A percentile compares a stretch with the other conserved stretches of the same genome.
phyloP scores from a whole-genome alignment of 1,139 yeast genomes.

The Suhomyces maxii region DNA sequence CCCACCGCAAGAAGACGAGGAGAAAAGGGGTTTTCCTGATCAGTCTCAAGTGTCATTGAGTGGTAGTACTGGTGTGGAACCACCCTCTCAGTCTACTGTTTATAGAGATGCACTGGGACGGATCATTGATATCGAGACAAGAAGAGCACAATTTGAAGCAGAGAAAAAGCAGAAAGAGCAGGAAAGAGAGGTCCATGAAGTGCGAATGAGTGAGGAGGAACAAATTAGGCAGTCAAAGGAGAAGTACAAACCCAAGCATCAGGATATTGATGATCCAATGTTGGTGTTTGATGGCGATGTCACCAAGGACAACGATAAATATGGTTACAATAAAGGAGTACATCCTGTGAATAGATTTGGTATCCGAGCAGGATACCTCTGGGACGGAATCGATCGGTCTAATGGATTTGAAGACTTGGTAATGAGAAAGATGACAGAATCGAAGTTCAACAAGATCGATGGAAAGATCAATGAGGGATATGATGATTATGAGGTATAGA shows the following conservation, averaged over 20 bases:
- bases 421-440: slow-evolving; percentile 55
- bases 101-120: slow-evolving; percentile 64
- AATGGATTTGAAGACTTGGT: slow-evolving; percentile 82
- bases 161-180: slow-evolving; percentile 27
- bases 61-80: no score
- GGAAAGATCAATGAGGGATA: slow-evolving; percentile 23
- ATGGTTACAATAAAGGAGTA: slow-evolving; percentile 43
- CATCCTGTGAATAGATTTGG: slow-evolving; percentile 72
- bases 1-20: neutral
- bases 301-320: neutral
- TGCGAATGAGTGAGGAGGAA: slow-evolving; percentile 37
- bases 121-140: slow-evolving; percentile 41
- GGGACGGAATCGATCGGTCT: slow-evolving; percentile 94
- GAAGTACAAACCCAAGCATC: slow-evolving; percentile 27
- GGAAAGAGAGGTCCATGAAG: slow-evolving; percentile 36
- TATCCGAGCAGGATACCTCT: slow-evolving; percentile 74
- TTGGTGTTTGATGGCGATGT: slow-evolving; percentile 37
- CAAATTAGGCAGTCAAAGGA: slow-evolving; percentile 22
- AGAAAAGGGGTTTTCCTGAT: no score
- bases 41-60: no score
- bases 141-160: slow-evolving; percentile 25
- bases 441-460: slow-evolving; percentile 30
- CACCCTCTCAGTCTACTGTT: slow-evolving; percentile 39
- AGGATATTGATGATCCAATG: slow-evolving; percentile 69
- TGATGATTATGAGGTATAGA: slow-evolving; percentile 23